A percentile compares a stretch with the other conserved stretches of the same genome.
These are phyloP conservation scores for Penstemon eatonii DNA, from an alignment of 257 asterid species.

Conservation along the genomic window DNA sequence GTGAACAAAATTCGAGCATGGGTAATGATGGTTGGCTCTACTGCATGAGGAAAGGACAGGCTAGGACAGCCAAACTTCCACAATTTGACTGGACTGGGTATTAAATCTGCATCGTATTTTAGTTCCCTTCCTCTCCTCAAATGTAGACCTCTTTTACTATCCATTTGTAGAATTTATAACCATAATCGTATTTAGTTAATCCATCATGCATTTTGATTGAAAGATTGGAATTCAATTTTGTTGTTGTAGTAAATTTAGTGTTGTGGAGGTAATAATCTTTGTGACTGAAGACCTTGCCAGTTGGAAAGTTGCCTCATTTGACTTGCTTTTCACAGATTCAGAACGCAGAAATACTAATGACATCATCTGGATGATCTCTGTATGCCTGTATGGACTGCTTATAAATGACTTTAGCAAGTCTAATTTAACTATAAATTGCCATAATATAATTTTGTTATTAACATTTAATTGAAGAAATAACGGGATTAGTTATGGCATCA, in stretches of 20 bases:
- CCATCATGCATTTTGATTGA: not conserved
- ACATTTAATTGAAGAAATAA: not conserved
- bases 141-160: not conserved
- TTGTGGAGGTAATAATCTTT: not conserved
- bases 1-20: conserved; percentile 42
- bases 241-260: not conserved
- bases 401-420: not conserved
- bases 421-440: not conserved
- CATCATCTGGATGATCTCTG: not conserved
- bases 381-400: not conserved
- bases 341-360: not conserved
- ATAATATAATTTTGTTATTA: not conserved
- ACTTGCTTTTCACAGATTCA: not conserved
- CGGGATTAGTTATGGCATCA: not conserved
- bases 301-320: not conserved
- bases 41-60: conserved; percentile 87
- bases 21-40: conserved; percentile 77
- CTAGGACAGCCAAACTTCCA: conserved; percentile 71
- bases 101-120: conserved; percentile 3
- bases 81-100: conserved; percentile 98
- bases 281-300: not conserved
- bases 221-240: not conserved
- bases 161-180: not conserved
- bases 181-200: not conserved
- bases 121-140: not conserved